Percentiles rank a stretch among this genome's conserved stretches.
Conservation (phyloP, 306 rosid genomes). For the Pterocarpus santalinus region DNA sequence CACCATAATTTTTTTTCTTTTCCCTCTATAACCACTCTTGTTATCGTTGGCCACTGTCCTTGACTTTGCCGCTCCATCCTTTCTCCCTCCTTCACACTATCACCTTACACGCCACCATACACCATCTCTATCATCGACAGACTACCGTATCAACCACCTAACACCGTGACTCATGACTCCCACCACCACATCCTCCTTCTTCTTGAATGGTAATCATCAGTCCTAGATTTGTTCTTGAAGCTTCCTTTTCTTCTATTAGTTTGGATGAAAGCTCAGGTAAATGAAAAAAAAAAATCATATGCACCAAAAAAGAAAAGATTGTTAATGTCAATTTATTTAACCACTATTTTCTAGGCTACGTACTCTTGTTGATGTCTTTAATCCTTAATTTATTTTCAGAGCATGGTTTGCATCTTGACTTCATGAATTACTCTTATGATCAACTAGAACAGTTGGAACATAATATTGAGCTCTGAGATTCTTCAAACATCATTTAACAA, state of each 20-base stretch:
- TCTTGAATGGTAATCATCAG: slow-evolving; percentile 66
- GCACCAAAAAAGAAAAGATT: background rate
- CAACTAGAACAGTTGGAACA: slow-evolving; percentile 49
- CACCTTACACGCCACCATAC: no score
- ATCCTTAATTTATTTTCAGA: slow-evolving; percentile 57
- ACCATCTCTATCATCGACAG: no score
- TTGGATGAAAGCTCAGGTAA: slow-evolving; percentile 86
- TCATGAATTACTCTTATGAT: slow-evolving; percentile 57
- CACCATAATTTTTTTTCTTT: no score
- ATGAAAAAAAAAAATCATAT: slow-evolving; percentile 1
- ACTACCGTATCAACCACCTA: no score
- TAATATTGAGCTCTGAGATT: slow-evolving; percentile 63
- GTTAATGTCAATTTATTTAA: background rate
- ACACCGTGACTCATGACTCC: no score
- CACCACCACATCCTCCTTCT: background rate
- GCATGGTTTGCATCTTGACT: slow-evolving; percentile 59
- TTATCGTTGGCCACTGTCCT: no score
- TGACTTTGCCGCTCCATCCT: no score
- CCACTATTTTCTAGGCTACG: background rate
- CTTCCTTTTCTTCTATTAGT: slow-evolving; percentile 94
- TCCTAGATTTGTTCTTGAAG: slow-evolving; percentile 93
- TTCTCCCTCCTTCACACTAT: no score
- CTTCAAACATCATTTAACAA: slow-evolving; percentile 58
- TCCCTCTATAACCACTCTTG: no score
- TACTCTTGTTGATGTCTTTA: slow-evolving; percentile 33